Conservation (phyloP, 176 grass and related monocot genomes). For the Pontederia crassipes region DNA sequence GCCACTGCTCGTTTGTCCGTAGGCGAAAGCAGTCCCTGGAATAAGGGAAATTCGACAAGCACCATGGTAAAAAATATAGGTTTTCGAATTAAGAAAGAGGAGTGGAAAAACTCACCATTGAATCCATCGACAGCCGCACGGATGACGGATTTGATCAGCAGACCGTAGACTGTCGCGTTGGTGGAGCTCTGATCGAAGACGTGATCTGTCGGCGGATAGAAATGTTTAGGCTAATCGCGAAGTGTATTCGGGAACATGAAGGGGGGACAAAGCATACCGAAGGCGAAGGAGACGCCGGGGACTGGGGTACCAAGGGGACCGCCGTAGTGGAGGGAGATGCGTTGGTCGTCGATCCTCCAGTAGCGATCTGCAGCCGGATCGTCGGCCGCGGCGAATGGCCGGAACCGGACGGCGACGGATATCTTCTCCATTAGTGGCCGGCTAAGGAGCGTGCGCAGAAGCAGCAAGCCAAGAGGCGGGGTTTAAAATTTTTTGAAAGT, state of each 20-base stretch:
- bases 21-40: slow-evolving; percentile 75
- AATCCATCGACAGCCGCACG: slow-evolving; percentile 61
- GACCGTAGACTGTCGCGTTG: slow-evolving; percentile 53
- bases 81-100: neutral
- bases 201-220: slow-evolving; percentile 34
- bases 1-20: slow-evolving; percentile 93
- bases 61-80: too few species aligned
- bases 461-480: too few species aligned
- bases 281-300: slow-evolving; percentile 51
- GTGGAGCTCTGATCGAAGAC: slow-evolving; percentile 53
- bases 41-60: neutral
- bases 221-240: neutral
- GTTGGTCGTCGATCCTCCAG: slow-evolving; percentile 58
- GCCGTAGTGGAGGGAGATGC: slow-evolving; percentile 43
- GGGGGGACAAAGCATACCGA: slow-evolving; percentile 28
- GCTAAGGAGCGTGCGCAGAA: neutral
- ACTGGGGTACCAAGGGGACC: slow-evolving; percentile 21
- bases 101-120: slow-evolving; percentile 38
- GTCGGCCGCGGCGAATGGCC: slow-evolving; percentile 22
- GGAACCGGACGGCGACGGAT: slow-evolving; percentile 86
- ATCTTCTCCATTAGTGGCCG: slow-evolving; percentile 69
- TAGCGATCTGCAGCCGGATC: slow-evolving; percentile 25
- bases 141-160: slow-evolving; percentile 58
- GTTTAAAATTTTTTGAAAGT: too few species aligned
- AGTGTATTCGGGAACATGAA: too few species aligned